Evolutionary conservation across 148 eudicot species (phyloP), one percentile per base, ranked within the genome.

Genomic region (Pouteria glomerata): DNA sequence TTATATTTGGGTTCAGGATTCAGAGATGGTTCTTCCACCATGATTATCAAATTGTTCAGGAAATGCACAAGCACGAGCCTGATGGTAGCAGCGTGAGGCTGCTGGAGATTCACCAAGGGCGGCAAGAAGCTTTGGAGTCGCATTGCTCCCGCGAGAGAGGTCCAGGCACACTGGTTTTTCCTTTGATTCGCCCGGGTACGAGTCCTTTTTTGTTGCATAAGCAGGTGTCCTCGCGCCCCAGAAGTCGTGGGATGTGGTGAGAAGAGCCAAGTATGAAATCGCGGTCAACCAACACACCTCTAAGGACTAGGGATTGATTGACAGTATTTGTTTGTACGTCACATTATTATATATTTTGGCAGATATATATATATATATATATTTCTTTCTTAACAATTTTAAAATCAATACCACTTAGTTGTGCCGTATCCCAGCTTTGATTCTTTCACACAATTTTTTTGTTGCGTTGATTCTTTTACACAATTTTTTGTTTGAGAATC

Each of bases 181-280:
- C n/a, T 94, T 94, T 61, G 98, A 94, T 77, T 94, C 98, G 3
- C 98, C 98, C 0, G 98, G 97, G 24, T 94, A 86, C 12, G 98
- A 94, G 74, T 94, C 98, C 7, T 94, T 94, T 84, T 94, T 94
- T 24, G 98, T 96, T 15, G 78, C 95, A 26, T 91, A 94, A 52
- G 96, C 82, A 2, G 98, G 98, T 44, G 97, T 91, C 29, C 37
- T 41, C 27, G 87, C 85, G 45, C 96, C 93, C 24, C 98, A 94
- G 29, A 94, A 87, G 86, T 79, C 97, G 21, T 94, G 97, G 97
- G 98, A 94, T 57, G 98, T 94, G 66, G 96, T 87, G 42, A 74
- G 88, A 58, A 81, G 96, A 86, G 98, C 98, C 48, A 91, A 83
- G 82, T n/a, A n/a, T n/a, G 85, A 82, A 33, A 70, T 72, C 85